Evolutionary conservation across 2,329 filamentous ascomycete genomes (phyloP).

Genomic region (Penicillium verrucosum): DNA sequence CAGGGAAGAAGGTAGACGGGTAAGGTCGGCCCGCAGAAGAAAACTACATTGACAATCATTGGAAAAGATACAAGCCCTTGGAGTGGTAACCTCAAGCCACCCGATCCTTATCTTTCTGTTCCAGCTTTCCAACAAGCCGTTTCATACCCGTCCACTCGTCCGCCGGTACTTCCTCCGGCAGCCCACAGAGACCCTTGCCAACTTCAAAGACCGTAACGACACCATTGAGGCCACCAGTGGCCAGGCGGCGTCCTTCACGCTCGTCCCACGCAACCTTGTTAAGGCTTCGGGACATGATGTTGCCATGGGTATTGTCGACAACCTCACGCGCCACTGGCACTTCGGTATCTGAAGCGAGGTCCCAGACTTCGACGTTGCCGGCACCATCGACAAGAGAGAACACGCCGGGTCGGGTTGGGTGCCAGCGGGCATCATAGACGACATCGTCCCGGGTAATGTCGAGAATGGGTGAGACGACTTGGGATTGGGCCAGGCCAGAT

Average conservation of each 20-base stretch:
- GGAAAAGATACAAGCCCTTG: slow-evolving; percentile 1
- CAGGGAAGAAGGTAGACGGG: slow-evolving; percentile 8
- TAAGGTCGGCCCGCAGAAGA: slow-evolving; percentile 11
- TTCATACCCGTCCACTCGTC: slow-evolving; percentile 95
- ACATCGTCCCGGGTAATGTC: slow-evolving; percentile 93
- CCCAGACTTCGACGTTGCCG: slow-evolving; percentile 91
- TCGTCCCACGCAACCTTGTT: slow-evolving; percentile 96
- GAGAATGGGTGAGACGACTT: slow-evolving; percentile 68
- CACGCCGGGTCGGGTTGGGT: slow-evolving; percentile 86
- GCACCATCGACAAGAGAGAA: slow-evolving; percentile 94
- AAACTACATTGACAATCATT: slow-evolving; percentile 9
- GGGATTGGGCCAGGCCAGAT: slow-evolving; percentile 39
- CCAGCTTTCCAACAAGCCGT: slow-evolving; percentile 75
- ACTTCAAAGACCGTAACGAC: slow-evolving; percentile 92
- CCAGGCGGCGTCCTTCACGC: slow-evolving; percentile 79
- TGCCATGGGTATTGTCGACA: slow-evolving; percentile 56
- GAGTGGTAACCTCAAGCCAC: slow-evolving; percentile 23
- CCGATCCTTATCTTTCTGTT: slow-evolving; percentile 46
- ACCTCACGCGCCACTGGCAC: slow-evolving; percentile 70
- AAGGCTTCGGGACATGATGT: slow-evolving; percentile 76
- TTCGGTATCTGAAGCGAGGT: slow-evolving; percentile 87
- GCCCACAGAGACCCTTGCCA: slow-evolving; percentile 69
- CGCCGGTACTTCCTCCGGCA: slow-evolving; percentile 74
- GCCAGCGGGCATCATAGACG: slow-evolving; percentile 95
- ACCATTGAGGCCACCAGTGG: slow-evolving; percentile 88